Evolutionary conservation across 176 grass and related monocot species (phyloP), one percentile per base, ranked within the genome.

Genomic region (Ensete glaucum): DNA sequence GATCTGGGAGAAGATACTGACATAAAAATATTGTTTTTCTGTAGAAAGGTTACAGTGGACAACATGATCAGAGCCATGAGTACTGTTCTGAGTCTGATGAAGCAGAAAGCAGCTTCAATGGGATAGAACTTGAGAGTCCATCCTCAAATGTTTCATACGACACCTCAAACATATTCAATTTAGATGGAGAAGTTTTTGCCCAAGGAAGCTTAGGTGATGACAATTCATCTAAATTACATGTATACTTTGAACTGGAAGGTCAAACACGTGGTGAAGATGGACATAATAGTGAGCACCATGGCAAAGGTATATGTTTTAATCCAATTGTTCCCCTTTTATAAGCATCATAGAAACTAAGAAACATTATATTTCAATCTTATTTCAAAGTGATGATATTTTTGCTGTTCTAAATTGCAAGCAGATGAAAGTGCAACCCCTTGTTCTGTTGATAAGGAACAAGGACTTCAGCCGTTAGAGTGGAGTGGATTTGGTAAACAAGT

Each of bases 61-160:
- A 84, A 52, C 72, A 79, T 10, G 69, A 81, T 9, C 69, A 82
- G n/a, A 58, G 67, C 7, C 65, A 77, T n/a, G 85, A 82, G 34
- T 75, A 58, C 25, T 64, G 84, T 64, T 92, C 87, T 74, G 89
- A 96, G 62, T 96, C 89, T 77, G 89, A 96, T 82, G 93, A 92
- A 92, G 93, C 85, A 74, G 93, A 96, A 81, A 96, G 89, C 73
- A 82, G 62, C 27, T 75, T 84, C 43, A 84, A 69, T 53, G 81
- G 75, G 34, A 54, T 77, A 56, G 73, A 88, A 64, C 52, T 25
- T 73, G 66, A 77, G 20, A 85, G 11, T 75, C 74, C 73, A 56
- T 27, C 67, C 62, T 52, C 54, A 52, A 15, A 24, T 67, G 53
- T 20, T 84, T 73, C 62, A 67, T 75, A 51, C 49, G 71, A 71